Base-by-base conservation (phyloP, 805 yeast species). In the Saccharomycopsis sp. region DNA sequence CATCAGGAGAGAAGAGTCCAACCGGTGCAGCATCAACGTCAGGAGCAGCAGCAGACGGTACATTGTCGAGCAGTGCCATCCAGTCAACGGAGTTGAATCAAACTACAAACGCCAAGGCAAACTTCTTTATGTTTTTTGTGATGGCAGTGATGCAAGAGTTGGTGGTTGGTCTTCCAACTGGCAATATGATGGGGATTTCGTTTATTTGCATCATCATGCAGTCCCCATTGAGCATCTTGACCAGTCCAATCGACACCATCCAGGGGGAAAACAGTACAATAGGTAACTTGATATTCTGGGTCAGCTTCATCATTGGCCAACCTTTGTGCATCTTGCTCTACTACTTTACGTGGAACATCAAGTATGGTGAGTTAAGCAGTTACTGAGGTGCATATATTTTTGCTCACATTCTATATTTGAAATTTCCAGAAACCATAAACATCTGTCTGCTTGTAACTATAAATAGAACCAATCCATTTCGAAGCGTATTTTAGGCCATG, bases 281-380 rank as follows among this genome's bases (percentile, higher is more conserved):
- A 17, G 73, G 73, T 4, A 68, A 68, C 47, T 63, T 69, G 41
- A 58, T 68, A 4, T 65, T 68, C 42, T 68, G 73, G 73, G 49
- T 64, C 34, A 56, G 65, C 36, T 66, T 68, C 36, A 51, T 68
- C 44, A 54, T 68, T 19, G 73, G 73, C 6, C 71, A 65, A 50
- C 73, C 73, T 4, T 52, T 63, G 2, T 68, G 66, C 29, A 60
- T 64, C 13, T 53, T 68, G 34, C 55, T 68, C 34, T 68, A 68
- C 48, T 68, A 61, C 50, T 57, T 65, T 26, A 61, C 69, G 13
- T 68, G 73, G 72, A 62, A 58, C 42, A 48, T 58, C 15, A 52
- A 50, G 41, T 52, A 51, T 39, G 48, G 48, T 5, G 46, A 40
- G 30, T 31, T 46, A 25, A 46, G 48, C 30, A 41, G 48, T 25